phyloP scores from a whole-genome alignment of 805 yeast species.

The Starmerella cellae region DNA sequence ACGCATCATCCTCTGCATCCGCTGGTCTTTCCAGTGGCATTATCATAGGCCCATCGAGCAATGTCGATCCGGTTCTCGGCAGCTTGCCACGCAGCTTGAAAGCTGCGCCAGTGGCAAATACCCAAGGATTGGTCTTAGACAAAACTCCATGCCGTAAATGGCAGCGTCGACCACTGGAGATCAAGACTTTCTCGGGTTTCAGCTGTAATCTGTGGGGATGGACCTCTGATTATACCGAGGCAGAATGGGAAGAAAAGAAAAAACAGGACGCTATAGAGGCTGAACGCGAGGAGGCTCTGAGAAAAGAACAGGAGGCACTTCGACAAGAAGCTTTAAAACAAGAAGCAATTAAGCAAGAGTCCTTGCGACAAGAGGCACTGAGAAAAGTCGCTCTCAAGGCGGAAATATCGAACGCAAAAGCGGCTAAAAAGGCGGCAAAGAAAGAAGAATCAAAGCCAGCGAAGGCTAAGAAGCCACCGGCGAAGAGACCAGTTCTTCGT shows the following conservation, averaged over 20 bases:
- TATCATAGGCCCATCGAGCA: background rate
- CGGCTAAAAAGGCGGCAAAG: background rate
- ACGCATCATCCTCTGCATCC: background rate
- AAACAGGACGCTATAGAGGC: conserved; percentile 1
- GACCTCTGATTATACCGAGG: conserved; percentile 27
- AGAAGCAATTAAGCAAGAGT: background rate
- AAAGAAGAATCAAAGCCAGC: conserved; percentile 2
- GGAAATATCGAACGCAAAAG: background rate
- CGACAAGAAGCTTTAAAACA: background rate
- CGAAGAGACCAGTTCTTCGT: background rate
- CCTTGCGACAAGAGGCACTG: background rate
- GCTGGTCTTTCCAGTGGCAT: background rate
- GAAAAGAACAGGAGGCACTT: background rate
- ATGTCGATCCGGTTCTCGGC: conserved; percentile 16
- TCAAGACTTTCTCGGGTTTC: conserved; percentile 37
- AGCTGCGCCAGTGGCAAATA: conserved; percentile 25
- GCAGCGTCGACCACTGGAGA: conserved; percentile 30
- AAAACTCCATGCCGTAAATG: conserved; percentile 35
- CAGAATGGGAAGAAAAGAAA: conserved; percentile 7
- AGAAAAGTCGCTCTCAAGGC: background rate
- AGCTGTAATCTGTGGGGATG: conserved; percentile 29
- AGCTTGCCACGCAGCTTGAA: conserved; percentile 17
- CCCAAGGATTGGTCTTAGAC: conserved; percentile 31
- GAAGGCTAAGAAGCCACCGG: background rate
- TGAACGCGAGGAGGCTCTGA: conserved; percentile 3